Conservation (phyloP, 116 monocot species). For the Iris pallida region DNA sequence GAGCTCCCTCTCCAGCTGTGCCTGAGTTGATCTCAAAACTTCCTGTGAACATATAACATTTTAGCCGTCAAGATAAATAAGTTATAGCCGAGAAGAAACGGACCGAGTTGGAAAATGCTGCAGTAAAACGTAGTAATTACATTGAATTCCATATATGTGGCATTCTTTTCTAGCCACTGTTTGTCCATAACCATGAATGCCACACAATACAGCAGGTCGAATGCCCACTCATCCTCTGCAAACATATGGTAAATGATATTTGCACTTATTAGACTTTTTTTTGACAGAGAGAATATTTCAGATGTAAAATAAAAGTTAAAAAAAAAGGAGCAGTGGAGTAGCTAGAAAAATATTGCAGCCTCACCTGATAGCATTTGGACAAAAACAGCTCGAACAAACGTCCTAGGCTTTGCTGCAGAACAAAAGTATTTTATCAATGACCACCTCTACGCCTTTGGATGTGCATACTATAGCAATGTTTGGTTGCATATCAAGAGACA, state of each 20-base stretch:
- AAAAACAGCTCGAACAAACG: slow-evolving; percentile 74
- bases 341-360: background rate
- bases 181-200: slow-evolving; percentile 63
- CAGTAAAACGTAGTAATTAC: slow-evolving; percentile 21
- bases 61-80: background rate
- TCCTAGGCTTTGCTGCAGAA: slow-evolving; percentile 68
- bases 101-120: background rate
- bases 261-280: background rate
- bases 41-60: slow-evolving; percentile 33
- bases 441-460: no score
- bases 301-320: background rate
- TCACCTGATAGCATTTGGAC: slow-evolving; percentile 87
- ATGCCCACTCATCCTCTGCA: slow-evolving; percentile 60
- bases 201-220: slow-evolving; percentile 59
- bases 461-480: no score
- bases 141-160: slow-evolving; percentile 79
- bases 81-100: background rate
- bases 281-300: background rate
- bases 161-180: slow-evolving; percentile 57
- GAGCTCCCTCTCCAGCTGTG: slow-evolving; percentile 73
- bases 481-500: no score
- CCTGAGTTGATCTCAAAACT: slow-evolving; percentile 56
- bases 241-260: background rate
- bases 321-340: background rate
- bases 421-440: background rate